Evolutionary conservation across 345 rosid genomes (phyloP).

Genomic region (Zanthoxylum bungeanum): DNA sequence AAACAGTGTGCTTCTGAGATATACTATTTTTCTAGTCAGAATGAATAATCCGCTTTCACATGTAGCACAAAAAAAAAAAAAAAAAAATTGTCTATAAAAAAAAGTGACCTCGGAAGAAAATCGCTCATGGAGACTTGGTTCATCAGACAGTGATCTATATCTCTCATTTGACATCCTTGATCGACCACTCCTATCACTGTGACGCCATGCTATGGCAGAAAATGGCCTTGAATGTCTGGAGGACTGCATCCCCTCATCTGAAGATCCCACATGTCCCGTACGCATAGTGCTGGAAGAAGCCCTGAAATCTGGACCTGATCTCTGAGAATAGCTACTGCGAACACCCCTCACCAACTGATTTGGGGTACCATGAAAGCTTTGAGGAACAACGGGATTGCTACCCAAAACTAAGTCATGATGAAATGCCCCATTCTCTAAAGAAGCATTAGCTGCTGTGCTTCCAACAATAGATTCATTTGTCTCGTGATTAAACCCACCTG

Average conservation of each 20-base stretch:
- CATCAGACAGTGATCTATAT: constrained; percentile 49
- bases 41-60: background rate
- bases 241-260: constrained; percentile 53
- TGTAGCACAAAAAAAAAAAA: background rate
- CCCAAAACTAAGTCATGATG: constrained; percentile 46
- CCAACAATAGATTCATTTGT: constrained; percentile 37
- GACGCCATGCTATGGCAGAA: constrained; percentile 54
- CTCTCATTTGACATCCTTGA: constrained; percentile 66
- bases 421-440: constrained; percentile 41
- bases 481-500: constrained; percentile 50
- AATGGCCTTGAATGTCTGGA: constrained; percentile 61
- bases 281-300: constrained; percentile 52
- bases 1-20: background rate
- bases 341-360: constrained; percentile 47
- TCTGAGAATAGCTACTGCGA: constrained; percentile 50
- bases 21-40: background rate
- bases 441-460: constrained; percentile 36
- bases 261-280: constrained; percentile 46
- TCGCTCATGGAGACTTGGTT: constrained; percentile 46
- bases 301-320: constrained; percentile 60
- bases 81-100: constrained; percentile 1
- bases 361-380: constrained; percentile 42
- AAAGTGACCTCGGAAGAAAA: constrained; percentile 58
- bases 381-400: constrained; percentile 49
- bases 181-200: constrained; percentile 59